These are phyloP conservation scores for Entomortierella lignicola DNA, from an alignment of 192 early-diverging fungal genomes.

Conservation along the genomic window DNA sequence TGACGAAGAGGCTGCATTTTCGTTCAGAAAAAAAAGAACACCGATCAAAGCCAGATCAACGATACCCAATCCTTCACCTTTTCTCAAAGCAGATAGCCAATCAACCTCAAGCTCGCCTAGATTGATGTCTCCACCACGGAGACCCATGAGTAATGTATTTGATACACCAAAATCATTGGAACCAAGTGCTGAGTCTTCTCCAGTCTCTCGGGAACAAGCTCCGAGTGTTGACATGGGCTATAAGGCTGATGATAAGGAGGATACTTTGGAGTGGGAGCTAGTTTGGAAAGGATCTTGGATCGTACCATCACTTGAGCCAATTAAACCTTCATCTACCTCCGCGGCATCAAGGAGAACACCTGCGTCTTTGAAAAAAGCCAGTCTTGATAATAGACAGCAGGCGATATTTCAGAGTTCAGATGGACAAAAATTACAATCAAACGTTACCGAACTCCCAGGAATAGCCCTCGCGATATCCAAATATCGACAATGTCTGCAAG, in stretches of 20 bases:
- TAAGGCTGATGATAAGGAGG: not conserved
- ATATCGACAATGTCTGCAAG: not conserved
- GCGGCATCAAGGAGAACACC: not conserved
- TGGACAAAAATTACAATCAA: slow-evolving; percentile 26
- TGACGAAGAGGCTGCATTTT: slow-evolving; percentile 18
- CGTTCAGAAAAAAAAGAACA: slow-evolving; percentile 17
- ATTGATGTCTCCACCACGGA: not conserved
- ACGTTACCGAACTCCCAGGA: slow-evolving; percentile 23
- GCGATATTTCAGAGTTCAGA: slow-evolving; percentile 17
- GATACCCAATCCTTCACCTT: not conserved
- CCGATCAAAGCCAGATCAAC: not conserved
- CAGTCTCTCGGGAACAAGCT: not conserved
- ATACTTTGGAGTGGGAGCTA: slow-evolving; percentile 11
- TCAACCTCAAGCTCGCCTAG: not conserved
- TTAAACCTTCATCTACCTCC: not conserved
- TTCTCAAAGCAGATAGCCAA: not conserved
- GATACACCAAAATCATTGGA: not conserved
- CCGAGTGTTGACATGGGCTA: not conserved
- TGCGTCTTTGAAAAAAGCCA: slow-evolving; percentile 14
- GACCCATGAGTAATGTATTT: not conserved
- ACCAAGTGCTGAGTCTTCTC: too few relatives aligned
- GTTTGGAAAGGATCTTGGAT: slow-evolving; percentile 46
- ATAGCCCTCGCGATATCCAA: slow-evolving; percentile 23
- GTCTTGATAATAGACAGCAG: slow-evolving; percentile 12
- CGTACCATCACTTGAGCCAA: slow-evolving; percentile 22